Base-by-base conservation (phyloP, 164 flowering plant genomes). In the Umbellularia californica region DNA sequence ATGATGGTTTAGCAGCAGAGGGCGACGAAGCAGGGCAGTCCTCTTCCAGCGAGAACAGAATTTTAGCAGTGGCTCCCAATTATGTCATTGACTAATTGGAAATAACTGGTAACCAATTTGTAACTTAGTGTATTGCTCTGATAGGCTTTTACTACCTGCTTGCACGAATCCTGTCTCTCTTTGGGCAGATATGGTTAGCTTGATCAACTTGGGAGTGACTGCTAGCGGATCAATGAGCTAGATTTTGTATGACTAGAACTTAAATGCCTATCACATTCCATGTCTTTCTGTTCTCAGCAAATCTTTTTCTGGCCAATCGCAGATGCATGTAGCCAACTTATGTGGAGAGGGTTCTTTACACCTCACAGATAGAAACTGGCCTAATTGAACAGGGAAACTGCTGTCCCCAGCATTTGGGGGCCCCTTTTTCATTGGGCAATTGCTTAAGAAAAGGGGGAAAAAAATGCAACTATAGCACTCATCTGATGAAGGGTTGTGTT, bases 31-130 rank as follows among this genome's bases (percentile, higher is more conserved):
- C 77, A 9, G 79, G 79, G 76, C 80, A 74, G 3, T 20, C 83
- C 23, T 69, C 85, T 70, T 68, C 92, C 41, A 82, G 94, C 79
- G 87, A 90, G 77, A 85, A 88, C 79, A 84, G 99, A 77, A 90
- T 95, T 64, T 79, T 95, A 70, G 97, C 90, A 22, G 98, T 93
- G 50, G 93, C 96, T 67, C 99, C 98, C 28, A 95, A 93, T 76
- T 93, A 90, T 84, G 92, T 87, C 19, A 63, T 85, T 28, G 98
- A 95, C 19, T 93, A 81, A 88, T 3, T 2, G n/a, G 60, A 20
- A 13, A 41, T 41, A 41, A 41, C 47, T 41, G 47, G 47, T 41
- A 41, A 41, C 47, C 47, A 41, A 41, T 41, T 55, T 15, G 17
- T 55, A 55, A 55, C n/a, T 3, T 55, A 55, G 5, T 55, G 60